phyloP scores from a whole-genome alignment of 192 early-diverging fungal species.

The Anaeromyces robustus region DNA sequence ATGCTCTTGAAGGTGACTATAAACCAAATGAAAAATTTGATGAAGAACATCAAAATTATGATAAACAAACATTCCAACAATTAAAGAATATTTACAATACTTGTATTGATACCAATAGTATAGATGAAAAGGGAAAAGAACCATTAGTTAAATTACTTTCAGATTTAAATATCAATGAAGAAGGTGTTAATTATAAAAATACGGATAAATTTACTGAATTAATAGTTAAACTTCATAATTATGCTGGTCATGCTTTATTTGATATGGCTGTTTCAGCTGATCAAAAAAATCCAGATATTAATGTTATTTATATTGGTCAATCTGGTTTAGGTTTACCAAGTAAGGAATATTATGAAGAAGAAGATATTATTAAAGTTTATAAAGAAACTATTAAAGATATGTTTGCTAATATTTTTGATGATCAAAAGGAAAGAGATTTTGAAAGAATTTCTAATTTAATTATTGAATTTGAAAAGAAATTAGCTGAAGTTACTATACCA shows the following conservation, averaged over 20 bases:
- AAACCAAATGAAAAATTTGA: slow-evolving; percentile 16
- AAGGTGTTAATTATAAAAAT: not conserved
- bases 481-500: not conserved
- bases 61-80: slow-evolving; percentile 9
- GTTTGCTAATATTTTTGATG: not conserved
- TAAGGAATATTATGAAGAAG: slow-evolving; percentile 45
- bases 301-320: slow-evolving; percentile 28
- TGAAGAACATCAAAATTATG: slow-evolving; percentile 19
- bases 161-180: not conserved
- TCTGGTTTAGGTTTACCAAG: slow-evolving; percentile 40
- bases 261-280: slow-evolving; percentile 27
- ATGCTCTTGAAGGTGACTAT: slow-evolving; percentile 11
- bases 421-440: not conserved
- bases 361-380: slow-evolving; percentile 21
- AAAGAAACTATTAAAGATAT: not conserved
- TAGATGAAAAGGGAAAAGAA: not conserved
- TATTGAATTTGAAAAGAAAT: not conserved
- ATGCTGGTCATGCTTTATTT: slow-evolving; percentile 13
- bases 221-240: not conserved
- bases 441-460: not conserved
- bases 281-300: slow-evolving; percentile 35
- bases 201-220: not conserved
- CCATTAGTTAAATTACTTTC: not conserved
- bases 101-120: slow-evolving; percentile 30
- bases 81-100: slow-evolving; percentile 14